Evolutionary conservation across 129 eudicot genomes (phyloP).

Genomic region (Lonicera japonica): DNA sequence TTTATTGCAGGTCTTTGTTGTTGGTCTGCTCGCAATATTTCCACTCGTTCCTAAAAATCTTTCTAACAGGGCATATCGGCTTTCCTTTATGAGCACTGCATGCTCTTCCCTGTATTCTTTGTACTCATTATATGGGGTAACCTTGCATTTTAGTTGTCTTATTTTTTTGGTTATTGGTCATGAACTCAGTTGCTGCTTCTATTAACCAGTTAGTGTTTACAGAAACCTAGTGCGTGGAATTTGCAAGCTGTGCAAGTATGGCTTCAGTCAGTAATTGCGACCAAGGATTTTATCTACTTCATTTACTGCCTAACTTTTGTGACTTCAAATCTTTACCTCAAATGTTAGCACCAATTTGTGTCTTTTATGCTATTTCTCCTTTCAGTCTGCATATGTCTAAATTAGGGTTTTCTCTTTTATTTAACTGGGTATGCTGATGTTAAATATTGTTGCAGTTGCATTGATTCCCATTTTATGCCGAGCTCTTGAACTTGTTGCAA

Average conservation of each 20-base stretch:
- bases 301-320: constrained; percentile 85
- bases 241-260: constrained; percentile 83
- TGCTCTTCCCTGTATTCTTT: constrained; percentile 81
- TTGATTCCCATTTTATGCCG: constrained; percentile 79
- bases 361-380: constrained; percentile 1
- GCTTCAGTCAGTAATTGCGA: constrained; percentile 78
- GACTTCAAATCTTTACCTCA: constrained; percentile 76
- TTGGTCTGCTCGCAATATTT: constrained; percentile 76
- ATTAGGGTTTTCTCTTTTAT: not conserved
- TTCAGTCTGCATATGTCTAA: not conserved
- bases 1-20: constrained; percentile 64
- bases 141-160: not conserved
- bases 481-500: constrained; percentile 69
- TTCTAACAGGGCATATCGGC: constrained; percentile 69
- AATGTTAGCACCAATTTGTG: constrained; percentile 45
- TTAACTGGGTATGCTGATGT: not conserved
- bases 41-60: constrained; percentile 73
- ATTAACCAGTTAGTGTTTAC: constrained; percentile 18
- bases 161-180: not conserved
- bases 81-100: constrained; percentile 89
- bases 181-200: not conserved
- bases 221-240: constrained; percentile 96
- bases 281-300: constrained; percentile 81
- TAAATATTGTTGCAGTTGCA: constrained; percentile 58
- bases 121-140: constrained; percentile 98